Conservation (phyloP, 441 rosid genomes). For the Bruguiera hainesii region DNA sequence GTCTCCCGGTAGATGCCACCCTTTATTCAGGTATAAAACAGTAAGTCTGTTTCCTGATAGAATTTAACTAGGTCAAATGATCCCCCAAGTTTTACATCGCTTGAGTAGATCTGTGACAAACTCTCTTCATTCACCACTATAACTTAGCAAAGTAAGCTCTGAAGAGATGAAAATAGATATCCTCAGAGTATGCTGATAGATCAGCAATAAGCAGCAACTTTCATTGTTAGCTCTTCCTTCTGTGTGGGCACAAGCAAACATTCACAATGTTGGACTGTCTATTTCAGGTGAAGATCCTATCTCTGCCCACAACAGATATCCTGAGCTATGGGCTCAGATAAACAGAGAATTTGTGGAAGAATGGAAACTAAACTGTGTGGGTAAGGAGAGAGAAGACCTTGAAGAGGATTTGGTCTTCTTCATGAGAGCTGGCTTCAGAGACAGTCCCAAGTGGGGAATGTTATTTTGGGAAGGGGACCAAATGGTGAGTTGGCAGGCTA, state of each 20-base stretch:
- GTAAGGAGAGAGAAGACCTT: conserved; percentile 36
- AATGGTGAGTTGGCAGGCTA: conserved; percentile 77
- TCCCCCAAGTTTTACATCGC: too few relatives aligned
- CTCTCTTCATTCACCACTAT: too few relatives aligned
- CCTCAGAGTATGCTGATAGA: too few relatives aligned
- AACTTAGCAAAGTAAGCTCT: too few relatives aligned
- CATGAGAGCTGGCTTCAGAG: conserved; percentile 70
- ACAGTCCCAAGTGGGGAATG: conserved; percentile 73
- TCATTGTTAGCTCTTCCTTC: neutral
- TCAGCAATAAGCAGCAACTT: too few relatives aligned
- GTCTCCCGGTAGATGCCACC: conserved; percentile 59
- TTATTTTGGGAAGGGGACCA: conserved; percentile 83
- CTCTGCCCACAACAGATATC: conserved; percentile 65
- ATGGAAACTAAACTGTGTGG: conserved; percentile 36
- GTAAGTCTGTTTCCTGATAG: neutral
- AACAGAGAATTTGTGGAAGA: conserved; percentile 69
- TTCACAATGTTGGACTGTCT: conserved; percentile 4
- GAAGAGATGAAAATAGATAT: too few relatives aligned
- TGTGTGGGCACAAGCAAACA: neutral
- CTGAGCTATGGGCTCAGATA: conserved; percentile 70
- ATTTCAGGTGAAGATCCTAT: conserved; percentile 66
- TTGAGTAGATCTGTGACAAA: too few relatives aligned
- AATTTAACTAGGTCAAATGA: too few relatives aligned
- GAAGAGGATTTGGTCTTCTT: conserved; percentile 56
- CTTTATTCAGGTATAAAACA: conserved; percentile 53